Base-by-base conservation (phyloP, 768 basidiomycete genomes). In the Mrakia hoshinonis region DNA sequence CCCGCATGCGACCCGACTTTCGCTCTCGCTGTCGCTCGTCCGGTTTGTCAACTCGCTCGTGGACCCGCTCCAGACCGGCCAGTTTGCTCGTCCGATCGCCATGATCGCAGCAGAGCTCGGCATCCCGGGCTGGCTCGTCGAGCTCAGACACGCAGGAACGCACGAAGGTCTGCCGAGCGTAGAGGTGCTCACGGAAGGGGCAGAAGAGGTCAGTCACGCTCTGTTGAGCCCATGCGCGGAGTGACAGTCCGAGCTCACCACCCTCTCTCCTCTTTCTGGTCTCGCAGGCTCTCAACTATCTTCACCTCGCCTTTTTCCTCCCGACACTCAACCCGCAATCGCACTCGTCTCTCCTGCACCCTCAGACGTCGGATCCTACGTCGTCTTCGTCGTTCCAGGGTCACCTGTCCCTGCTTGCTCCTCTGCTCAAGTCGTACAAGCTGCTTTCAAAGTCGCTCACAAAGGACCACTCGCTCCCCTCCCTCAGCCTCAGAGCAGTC, bases 31-130 rank as follows among this genome's bases (percentile, higher is more conserved):
- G 31, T 87, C 92, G 1, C 82, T 96, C 72, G 88, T 94, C 71
- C 83, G 95, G 39, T 85, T 98, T 74, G 90, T 98, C 74, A 99
- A 98, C 76, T 91, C 92, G 1, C 84, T 98, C 47, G 95, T 97
- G 9, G 96, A 99, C 76, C 92, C 94, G 18, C 82, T 96, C 13
- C 96, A 99, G 77, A 84, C 86, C 12, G 91, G 93, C 9, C 84
- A 85, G 24, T 98, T 90, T 77, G 95, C 96, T 3, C 84, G 93
- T 26, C 89, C 96, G 2, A 97, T 98, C 75, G 86, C 89, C 0
- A 86, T 89, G 49, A 90, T 99, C 73, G 92, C 95, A 1, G 82
- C 83, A 3, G 90, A 94, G 76, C 84, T 99, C 13, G 88, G 89
- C 0, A 82, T 99, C 1, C 95, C 96, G 0, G 80, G 83, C 0